These are phyloP conservation scores for Arthrobotrys iridis DNA, from an alignment of 2,329 filamentous ascomycete genomes.

Conservation along the genomic window DNA sequence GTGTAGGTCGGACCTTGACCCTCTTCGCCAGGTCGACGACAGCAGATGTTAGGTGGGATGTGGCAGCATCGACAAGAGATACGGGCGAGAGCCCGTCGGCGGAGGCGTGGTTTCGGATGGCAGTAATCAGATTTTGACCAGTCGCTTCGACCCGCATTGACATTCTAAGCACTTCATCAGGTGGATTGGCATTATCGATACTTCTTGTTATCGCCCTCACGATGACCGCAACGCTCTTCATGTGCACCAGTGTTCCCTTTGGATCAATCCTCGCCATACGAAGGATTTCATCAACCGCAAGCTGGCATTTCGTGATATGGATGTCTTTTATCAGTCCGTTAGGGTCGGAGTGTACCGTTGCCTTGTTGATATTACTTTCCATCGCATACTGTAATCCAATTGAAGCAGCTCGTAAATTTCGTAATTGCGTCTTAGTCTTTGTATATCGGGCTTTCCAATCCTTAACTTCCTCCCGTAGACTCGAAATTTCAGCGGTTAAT, in stretches of 20 bases:
- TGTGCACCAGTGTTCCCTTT: conserved; percentile 79
- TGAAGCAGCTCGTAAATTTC: conserved; percentile 81
- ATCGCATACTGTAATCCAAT: conserved; percentile 68
- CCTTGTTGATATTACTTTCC: conserved; percentile 67
- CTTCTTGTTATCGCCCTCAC: conserved; percentile 87
- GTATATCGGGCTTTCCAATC: conserved; percentile 93
- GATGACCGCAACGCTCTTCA: conserved; percentile 84
- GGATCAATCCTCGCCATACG: conserved; percentile 78
- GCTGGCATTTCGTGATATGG: conserved; percentile 93
- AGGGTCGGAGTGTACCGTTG: conserved; percentile 76
- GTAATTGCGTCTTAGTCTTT: conserved; percentile 84
- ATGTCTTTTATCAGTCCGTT: conserved; percentile 87
- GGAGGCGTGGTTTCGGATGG: conserved; percentile 87
- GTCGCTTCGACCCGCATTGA: conserved; percentile 88
- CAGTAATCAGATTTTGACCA: conserved; percentile 94
- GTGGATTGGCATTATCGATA: conserved; percentile 67
- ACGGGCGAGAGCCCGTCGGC: conserved; percentile 88
- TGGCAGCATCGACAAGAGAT: conserved; percentile 91
- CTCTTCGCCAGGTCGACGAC: conserved; percentile 84
- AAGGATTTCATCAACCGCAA: conserved; percentile 90
- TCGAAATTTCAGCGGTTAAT: conserved; percentile 77
- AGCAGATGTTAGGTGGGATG: conserved; percentile 85
- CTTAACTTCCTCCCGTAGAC: conserved; percentile 82
- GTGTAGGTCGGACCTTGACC: conserved; percentile 83
- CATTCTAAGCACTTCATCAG: conserved; percentile 73